Base-by-base conservation (phyloP, 257 asterid genomes). In the Jacaranda mimosifolia region DNA sequence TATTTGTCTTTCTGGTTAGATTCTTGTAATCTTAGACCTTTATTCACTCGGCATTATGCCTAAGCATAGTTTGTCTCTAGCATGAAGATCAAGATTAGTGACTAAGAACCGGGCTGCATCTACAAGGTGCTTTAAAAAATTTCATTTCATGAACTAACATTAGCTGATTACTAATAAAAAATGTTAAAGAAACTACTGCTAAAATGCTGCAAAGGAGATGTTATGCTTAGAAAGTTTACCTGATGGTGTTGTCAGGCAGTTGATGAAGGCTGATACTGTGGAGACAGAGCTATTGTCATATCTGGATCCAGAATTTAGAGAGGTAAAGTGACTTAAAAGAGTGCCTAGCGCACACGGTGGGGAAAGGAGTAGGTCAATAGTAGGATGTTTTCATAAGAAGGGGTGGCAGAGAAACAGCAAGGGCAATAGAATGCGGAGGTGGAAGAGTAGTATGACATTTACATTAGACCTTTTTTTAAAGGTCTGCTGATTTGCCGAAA, bases 41-140 rank as follows among this genome's bases (percentile, higher is more conserved):
- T 46, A 56, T 45, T 45, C 36, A 73, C 5, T 35, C 62, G 60
- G 52, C 46, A 62, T 35, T 14, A 46, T 74, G 62, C 42, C 26
- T 68, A 12, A 12, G 46, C 56, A 21, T 21, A 45, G 58, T 68
- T 68, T 48, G 14, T 46, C 6, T 67, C 42, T 6, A 10, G 42
- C 57, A 19, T 67, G 71, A 4, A 19, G 72, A 26, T 67, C 57
- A 67, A 55, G 18, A 5, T 43, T 66, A 66, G 18, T 10, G 57
- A 42, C 21, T 19, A 21, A 46, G 38, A 46, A 19, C 21, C 5
- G 43, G 70, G 15, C 36, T 42, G 15, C 45, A 12, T 21, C 52
- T 64, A 38, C 35, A 38, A 45, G 72, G 58, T 67, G 42, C 42
- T 21, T 67, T 8, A 46, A 46, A 45, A 14, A 11, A 12, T 3